A percentile compares a stretch with the other conserved stretches of the same genome.
Conservation (phyloP, 768 basidiomycete species). For the Lentinula edodes region DNA sequence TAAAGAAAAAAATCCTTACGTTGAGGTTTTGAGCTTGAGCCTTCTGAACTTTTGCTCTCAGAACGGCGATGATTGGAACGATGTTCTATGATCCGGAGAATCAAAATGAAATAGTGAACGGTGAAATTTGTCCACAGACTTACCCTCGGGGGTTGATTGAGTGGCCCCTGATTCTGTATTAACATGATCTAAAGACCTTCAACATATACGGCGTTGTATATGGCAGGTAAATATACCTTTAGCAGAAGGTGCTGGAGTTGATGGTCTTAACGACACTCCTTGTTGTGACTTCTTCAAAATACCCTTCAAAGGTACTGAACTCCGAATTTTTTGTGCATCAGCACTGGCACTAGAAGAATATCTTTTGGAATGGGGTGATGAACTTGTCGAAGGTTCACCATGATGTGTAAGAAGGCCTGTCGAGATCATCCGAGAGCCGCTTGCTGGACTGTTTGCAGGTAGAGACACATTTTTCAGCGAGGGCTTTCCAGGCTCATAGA, state of each 20-base stretch:
- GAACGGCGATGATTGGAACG: too few species aligned
- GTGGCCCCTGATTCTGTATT: neutral
- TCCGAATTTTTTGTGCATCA: too few species aligned
- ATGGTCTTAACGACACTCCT: neutral
- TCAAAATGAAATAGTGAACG: too few species aligned
- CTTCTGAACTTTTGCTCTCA: too few species aligned
- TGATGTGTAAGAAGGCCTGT: neutral
- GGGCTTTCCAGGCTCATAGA: neutral
- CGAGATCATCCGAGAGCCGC: neutral
- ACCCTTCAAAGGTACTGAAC: neutral
- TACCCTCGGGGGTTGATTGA: neutral
- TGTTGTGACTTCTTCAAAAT: neutral
- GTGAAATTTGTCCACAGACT: too few species aligned
- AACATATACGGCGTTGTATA: neutral
- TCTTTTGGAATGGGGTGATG: neutral
- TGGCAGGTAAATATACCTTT: neutral
- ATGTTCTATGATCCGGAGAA: too few species aligned
- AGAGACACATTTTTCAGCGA: neutral
- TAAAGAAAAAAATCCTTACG: neutral
- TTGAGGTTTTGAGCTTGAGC: too few species aligned
- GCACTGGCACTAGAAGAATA: too few species aligned
- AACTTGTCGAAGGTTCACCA: too few species aligned
- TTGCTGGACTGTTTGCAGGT: neutral
- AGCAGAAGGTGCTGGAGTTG: neutral
- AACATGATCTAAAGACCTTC: neutral